Percentiles rank a stretch among this genome's conserved stretches.
Conservation (phyloP, 2,329 filamentous ascomycete genomes). For the Orbilia oligospora region DNA sequence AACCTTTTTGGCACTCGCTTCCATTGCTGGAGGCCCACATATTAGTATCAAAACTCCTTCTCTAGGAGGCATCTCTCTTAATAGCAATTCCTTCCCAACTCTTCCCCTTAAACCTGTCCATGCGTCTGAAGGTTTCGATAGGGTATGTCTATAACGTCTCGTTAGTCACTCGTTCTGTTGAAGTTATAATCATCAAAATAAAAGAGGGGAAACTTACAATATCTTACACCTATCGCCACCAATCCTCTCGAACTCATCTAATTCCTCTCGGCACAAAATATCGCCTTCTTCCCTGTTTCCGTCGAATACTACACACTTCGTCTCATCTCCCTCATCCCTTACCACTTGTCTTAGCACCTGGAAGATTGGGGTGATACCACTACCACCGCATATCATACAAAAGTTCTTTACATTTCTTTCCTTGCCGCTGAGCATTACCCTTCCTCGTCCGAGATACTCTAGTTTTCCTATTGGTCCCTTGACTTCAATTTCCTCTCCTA, state of each 20-base stretch:
- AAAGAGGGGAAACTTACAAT: constrained; percentile 45
- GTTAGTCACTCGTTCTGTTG: constrained; percentile 8
- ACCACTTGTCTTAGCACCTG: constrained; percentile 84
- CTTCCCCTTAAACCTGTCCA: constrained; percentile 80
- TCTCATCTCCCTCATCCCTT: constrained; percentile 75
- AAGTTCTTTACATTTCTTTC: constrained; percentile 76
- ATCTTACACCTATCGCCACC: constrained; percentile 75
- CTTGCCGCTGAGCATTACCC: constrained; percentile 74
- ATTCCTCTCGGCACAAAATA: constrained; percentile 82
- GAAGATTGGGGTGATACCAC: constrained; percentile 92
- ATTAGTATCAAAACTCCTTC: constrained; percentile 76
- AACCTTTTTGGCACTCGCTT: constrained; percentile 75
- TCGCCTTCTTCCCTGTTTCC: constrained; percentile 84
- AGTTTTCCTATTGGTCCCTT: constrained; percentile 92
- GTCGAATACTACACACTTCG: constrained; percentile 80
- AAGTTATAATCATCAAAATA: constrained; percentile 65
- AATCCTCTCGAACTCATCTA: constrained; percentile 75
- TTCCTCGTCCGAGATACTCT: constrained; percentile 79
- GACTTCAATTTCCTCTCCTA: constrained; percentile 83
- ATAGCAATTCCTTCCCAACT: constrained; percentile 76
- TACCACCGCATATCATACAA: constrained; percentile 88
- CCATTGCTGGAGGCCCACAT: constrained; percentile 83
- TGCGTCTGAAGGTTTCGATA: constrained; percentile 70
- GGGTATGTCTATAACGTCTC: constrained; percentile 69
- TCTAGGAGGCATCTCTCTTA: constrained; percentile 71